Base-by-base conservation (phyloP, 352 stramenopile genomes). In the Plasmopara muralis region DNA sequence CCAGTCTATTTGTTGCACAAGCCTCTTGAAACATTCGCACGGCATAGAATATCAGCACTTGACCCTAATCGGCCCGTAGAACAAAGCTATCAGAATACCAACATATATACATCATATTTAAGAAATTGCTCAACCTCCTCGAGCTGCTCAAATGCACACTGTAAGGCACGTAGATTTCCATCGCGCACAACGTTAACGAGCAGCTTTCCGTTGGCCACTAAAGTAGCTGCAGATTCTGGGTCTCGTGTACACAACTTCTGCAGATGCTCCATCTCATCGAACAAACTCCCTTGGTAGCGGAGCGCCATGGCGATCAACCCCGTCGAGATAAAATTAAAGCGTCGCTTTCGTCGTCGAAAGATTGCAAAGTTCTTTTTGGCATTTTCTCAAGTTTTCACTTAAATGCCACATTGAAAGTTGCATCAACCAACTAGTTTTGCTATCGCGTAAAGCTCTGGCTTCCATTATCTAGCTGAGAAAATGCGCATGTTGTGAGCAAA, bases 121-220 rank as follows among this genome's bases (percentile, higher is more conserved):
- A 25, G 20, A 3, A 25, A 25, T 25, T 1, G 20, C 20, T 33
- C 13, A 39, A 81, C 72, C 70, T 77, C 70, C 0, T 68, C 43
- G n/a, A 86, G 68, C 43, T 81, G 63, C 15, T 74, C 55, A 12
- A 75, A 52, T 28, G 70, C 67, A 45, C 55, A 70, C 34, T 81
- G 64, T 12, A 89, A 35, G 50, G 75, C 74, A 13, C 70, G 65
- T 34, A 89, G 25, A 29, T 80, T 63, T n/a, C 78, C 72, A 4
- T 72, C 45, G 18, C 45, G 43, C 9, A 63, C 70, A 48, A 76
- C 78, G 31, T 75, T 57, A 30, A 89, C 62, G 5, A 87, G 55
- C 14, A 89, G 53, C 60, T 84, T 74, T 40, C 78, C 76, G 47
- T 89, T 89, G 51, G 66, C 68, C 25, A 89, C 59, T 13, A 85